A percentile compares a stretch with the other conserved stretches of the same genome.
Evolutionary conservation across 768 basidiomycete genomes (phyloP).

Genomic region (Cytidiella melzeri): DNA sequence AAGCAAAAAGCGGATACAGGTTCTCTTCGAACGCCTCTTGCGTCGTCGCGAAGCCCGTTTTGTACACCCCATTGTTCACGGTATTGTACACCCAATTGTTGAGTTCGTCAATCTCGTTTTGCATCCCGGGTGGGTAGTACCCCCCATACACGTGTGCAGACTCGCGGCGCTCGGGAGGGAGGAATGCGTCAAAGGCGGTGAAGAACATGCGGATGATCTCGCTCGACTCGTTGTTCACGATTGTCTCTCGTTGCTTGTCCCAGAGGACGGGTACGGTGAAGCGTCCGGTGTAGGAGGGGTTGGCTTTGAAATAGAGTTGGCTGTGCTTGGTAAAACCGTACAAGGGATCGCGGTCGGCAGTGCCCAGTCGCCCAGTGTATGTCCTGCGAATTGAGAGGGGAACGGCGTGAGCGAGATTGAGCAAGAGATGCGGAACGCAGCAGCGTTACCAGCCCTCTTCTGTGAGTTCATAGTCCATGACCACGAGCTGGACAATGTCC

Average conservation of each 20-base stretch:
- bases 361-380: neutral
- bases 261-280: constrained; percentile 90
- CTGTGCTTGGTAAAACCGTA: neutral
- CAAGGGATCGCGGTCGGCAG: neutral
- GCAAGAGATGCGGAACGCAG: neutral
- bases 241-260: constrained; percentile 82
- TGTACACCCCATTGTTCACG: constrained; percentile 89
- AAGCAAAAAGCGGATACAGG: constrained; percentile 67
- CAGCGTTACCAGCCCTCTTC: neutral
- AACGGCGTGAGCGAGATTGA: neutral
- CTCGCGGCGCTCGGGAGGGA: constrained; percentile 49
- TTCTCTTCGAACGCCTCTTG: constrained; percentile 78
- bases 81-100: constrained; percentile 85
- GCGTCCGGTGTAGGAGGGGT: constrained; percentile 18
- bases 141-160: constrained; percentile 42
- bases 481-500: neutral
- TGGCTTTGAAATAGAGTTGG: neutral
- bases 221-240: constrained; percentile 94
- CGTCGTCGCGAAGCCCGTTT: constrained; percentile 77
- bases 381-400: neutral
- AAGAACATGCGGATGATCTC: constrained; percentile 97
- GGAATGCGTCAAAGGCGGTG: constrained; percentile 69
- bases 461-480: neutral
- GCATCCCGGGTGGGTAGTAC: constrained; percentile 71
- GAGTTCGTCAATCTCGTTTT: constrained; percentile 72